Evolutionary conservation across 2,329 filamentous ascomycete species (phyloP).

Genomic region (Pseudonectria buxi): DNA sequence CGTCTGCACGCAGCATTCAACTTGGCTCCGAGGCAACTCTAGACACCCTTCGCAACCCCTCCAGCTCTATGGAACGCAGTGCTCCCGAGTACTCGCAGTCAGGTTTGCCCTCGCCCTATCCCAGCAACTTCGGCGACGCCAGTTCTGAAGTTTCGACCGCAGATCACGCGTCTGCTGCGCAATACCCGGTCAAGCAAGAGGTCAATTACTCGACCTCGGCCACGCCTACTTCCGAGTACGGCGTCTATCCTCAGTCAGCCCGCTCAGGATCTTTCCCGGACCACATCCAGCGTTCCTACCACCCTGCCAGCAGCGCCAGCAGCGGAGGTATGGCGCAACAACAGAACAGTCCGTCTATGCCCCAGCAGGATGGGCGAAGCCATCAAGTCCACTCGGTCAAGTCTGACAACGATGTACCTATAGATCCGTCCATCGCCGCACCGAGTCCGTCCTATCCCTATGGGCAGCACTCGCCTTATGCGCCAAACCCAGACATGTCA

Average conservation of each 20-base stretch:
- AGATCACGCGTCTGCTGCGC: constrained; percentile 92
- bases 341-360: constrained; percentile 93
- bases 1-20: constrained; percentile 12
- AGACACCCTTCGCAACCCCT: constrained; percentile 18
- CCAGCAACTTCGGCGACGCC: constrained; percentile 57
- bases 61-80: constrained; percentile 51
- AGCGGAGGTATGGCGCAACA: constrained; percentile 91
- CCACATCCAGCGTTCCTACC: constrained; percentile 79
- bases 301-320: constrained; percentile 67
- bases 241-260: constrained; percentile 65
- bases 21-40: constrained; percentile 22
- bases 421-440: constrained; percentile 96
- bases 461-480: constrained; percentile 79
- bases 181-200: constrained; percentile 80
- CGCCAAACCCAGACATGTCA: constrained; percentile 76
- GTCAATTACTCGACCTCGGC: constrained; percentile 70
- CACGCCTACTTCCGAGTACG: constrained; percentile 86
- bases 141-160: constrained; percentile 79
- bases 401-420: constrained; percentile 95
- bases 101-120: constrained; percentile 75
- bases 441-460: constrained; percentile 88
- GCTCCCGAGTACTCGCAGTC: constrained; percentile 75
- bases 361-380: constrained; percentile 74
- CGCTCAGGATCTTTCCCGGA: constrained; percentile 82
- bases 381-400: constrained; percentile 72